Evolutionary conservation across 129 eudicot species (phyloP), one percentile per base, ranked within the genome.

Genomic region (Artemisia tridentata): DNA sequence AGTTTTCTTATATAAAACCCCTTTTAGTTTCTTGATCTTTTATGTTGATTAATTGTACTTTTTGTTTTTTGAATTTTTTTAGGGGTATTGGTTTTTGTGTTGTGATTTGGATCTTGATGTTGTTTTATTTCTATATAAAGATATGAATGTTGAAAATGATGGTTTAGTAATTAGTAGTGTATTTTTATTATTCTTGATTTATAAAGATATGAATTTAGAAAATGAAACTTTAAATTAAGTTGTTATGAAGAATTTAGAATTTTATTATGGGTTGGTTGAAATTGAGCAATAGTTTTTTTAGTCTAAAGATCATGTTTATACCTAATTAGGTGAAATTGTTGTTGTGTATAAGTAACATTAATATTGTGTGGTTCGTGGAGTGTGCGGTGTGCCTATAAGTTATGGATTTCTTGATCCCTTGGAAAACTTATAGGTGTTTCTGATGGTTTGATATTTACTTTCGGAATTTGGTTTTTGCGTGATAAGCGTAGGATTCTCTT

Each of bases 41-140:
- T 7, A 5, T 50, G 11, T 49, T 71, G 2, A 1, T 54, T 16
- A 20, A 18, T 62, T 19, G 41, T 21, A 4, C 17, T 63, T 50
- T 63, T 63, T 9, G 38, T 41, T n/a, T 10, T 17, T 61, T 13
- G 48, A 59, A 2, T 6, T 19, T 43, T 72, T n/a, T 25, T 60
- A 20, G 62, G 21, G 50, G 62, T 47, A 48, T 61, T 12, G 15
- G 29, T 61, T 48, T n/a, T 10, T 27, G 31, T n/a, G 29, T 25
- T 72, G 17, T 25, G 23, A 31, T 73, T 18, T 61, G 58, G 61
- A 72, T 70, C 66, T 77, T 67, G 25, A 29, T 67, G 27, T 57
- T 50, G 46, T 16, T 54, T 48, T 54, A 9, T 55, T 45, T 41
- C 17, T 67, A 47, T 38, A 17, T 67, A 23, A 25, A 7, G 46